Conservation (phyloP, 2,329 filamentous ascomycete genomes). For the Fusarium palustre region DNA sequence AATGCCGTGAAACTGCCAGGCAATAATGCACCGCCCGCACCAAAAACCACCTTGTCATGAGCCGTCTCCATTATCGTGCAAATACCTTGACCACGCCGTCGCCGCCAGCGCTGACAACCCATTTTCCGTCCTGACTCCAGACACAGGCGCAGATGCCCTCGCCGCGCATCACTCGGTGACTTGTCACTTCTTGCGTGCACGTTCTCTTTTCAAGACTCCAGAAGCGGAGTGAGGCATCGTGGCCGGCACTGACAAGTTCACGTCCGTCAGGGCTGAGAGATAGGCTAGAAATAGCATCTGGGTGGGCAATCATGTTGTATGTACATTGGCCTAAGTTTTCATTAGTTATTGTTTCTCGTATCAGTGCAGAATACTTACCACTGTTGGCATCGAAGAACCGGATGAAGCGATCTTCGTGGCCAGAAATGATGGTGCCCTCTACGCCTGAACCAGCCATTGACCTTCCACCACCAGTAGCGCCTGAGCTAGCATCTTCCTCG, state of each 20-base stretch:
- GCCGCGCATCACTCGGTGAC: conserved; percentile 92
- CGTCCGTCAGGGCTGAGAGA: conserved; percentile 92
- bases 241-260: conserved; percentile 94
- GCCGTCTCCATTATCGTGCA: conserved; percentile 53
- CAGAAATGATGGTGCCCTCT: conserved; percentile 94
- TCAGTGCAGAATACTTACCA: conserved; percentile 74
- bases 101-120: conserved; percentile 93
- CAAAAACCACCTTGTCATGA: conserved; percentile 20
- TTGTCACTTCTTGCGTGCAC: conserved; percentile 95
- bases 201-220: conserved; percentile 96
- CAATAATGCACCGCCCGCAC: conserved; percentile 31
- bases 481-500: conserved; percentile 79
- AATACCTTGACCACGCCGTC: conserved; percentile 97
- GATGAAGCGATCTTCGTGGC: conserved; percentile 96
- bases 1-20: conserved; percentile 18
- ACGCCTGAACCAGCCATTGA: conserved; percentile 79
- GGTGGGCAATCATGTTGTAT: conserved; percentile 98
- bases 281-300: conserved; percentile 89
- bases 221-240: conserved; percentile 95
- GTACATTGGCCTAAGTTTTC: conserved; percentile 86
- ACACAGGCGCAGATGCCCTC: conserved; percentile 95
- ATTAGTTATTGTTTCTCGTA: conserved; percentile 18
- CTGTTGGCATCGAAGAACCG: conserved; percentile 99
- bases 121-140: conserved; percentile 94
- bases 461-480: conserved; percentile 79